Evolutionary conservation across 1,284 basidiomycete genomes (phyloP), one percentile per base, ranked within the genome.

Genomic region (Sporisorium exsertum): DNA sequence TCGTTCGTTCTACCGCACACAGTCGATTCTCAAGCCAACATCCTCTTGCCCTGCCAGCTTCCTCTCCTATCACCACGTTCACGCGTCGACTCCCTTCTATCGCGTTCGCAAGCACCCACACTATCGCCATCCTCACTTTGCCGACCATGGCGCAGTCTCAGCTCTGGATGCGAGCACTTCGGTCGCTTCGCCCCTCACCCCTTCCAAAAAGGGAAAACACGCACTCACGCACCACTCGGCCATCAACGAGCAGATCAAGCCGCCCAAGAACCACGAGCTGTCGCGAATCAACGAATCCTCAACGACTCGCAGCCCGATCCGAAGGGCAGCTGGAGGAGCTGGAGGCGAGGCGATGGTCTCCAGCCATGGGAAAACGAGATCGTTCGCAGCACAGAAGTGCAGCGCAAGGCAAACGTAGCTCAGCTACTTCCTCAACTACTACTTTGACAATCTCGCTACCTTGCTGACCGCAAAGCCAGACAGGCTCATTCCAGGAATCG

Each of bases 401-500:
- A 80, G 57, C 77, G 84, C 46, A 85, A 85, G 52, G 84, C 84
- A 50, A 82, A 82, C 49, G 78, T 85, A 27, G 83, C 83, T 0
- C 84, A 85, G 61, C 79, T 85, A 84, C 77, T 85, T 85, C 46
- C 71, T 85, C 59, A 84, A 84, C 72, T 72, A 85, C 73, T 85
- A 85, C 75, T 85, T 85, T 63, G 84, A 84, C 69, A 81, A 79
- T 42, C 78, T 85, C 32, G 77, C 26, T 84, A 80, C 72, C 69
- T 82, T 40, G 61, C 79, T 40, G 78, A 81, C 43, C 80, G 82
- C 56, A 79, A 78, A 45, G 77, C 68, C 15, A 72, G 87, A 72
- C 15, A 80, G 92, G 61, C 89, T 91, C 84, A 86, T 91, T 96
- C 93, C 93, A 95, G 96, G 87, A 77, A 7, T 68, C 61, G 79